Evolutionary conservation across 805 yeast genomes (phyloP).

Genomic region (Barnettozyma sucrosica): DNA sequence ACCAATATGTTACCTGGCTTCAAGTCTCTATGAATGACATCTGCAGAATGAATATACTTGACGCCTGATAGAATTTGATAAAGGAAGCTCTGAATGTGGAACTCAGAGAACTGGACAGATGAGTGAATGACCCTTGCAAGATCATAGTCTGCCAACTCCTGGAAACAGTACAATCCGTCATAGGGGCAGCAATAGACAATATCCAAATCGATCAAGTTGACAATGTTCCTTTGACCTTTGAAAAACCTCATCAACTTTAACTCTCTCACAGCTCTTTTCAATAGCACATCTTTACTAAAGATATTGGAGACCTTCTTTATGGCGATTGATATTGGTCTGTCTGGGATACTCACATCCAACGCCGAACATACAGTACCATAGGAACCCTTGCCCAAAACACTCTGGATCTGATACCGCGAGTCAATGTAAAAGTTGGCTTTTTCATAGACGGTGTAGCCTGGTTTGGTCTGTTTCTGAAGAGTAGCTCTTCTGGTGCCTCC

Average conservation of each 20-base stretch:
- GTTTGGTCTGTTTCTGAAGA: slow-evolving; percentile 10
- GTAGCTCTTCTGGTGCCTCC: slow-evolving; percentile 1
- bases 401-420: slow-evolving; percentile 49
- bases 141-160: slow-evolving; percentile 80
- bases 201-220: slow-evolving; percentile 69
- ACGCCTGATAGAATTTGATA: slow-evolving; percentile 85
- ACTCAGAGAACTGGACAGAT: slow-evolving; percentile 71
- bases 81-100: slow-evolving; percentile 67
- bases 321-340: slow-evolving; percentile 43
- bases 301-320: slow-evolving; percentile 76
- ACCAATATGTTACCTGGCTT: slow-evolving; percentile 89
- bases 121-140: slow-evolving; percentile 77
- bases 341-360: slow-evolving; percentile 37
- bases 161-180: slow-evolving; percentile 86
- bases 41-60: slow-evolving; percentile 86
- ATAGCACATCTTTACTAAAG: slow-evolving; percentile 56
- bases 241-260: slow-evolving; percentile 74
- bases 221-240: slow-evolving; percentile 78
- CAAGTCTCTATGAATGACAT: slow-evolving; percentile 86
- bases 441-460: slow-evolving; percentile 36
- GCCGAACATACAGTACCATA: slow-evolving; percentile 86
- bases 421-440: slow-evolving; percentile 59
- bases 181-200: slow-evolving; percentile 58
- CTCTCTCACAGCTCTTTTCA: slow-evolving; percentile 81
- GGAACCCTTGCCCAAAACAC: slow-evolving; percentile 74